These are phyloP conservation scores for Candida broadrunensis DNA, from an alignment of 805 yeast genomes.

Conservation along the genomic window DNA sequence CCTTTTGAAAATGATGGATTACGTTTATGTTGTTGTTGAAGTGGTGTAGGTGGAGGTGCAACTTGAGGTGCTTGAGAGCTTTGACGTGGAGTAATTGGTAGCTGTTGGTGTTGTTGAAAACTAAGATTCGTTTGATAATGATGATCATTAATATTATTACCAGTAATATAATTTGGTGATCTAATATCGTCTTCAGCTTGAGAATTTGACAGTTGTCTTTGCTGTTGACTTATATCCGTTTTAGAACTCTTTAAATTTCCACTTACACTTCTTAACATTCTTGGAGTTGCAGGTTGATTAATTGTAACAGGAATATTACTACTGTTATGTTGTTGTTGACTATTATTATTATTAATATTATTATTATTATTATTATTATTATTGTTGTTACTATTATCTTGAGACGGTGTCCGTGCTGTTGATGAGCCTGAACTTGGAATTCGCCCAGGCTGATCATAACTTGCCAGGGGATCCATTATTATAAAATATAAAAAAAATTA, in stretches of 20 bases:
- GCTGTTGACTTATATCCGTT: conserved; percentile 6
- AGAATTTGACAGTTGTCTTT: background rate
- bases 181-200: background rate
- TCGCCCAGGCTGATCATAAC: conserved; percentile 6
- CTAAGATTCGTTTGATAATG: background rate
- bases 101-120: background rate
- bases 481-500: no score
- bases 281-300: conserved; percentile 49
- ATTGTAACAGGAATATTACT: background rate
- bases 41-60: conserved; percentile 5
- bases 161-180: conserved; percentile 1
- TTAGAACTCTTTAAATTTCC: conserved; percentile 24
- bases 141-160: background rate
- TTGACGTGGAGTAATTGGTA: background rate
- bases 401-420: background rate
- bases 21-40: conserved; percentile 9
- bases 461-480: conserved; percentile 9
- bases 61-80: background rate
- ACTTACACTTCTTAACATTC: conserved; percentile 62
- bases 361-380: no score
- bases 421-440: background rate
- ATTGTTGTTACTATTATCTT: background rate
- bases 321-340: background rate
- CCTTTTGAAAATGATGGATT: conserved; percentile 9
- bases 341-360: no score